Evolutionary conservation across 805 yeast species (phyloP).

Genomic region (Sugiyamaella chiloensis): DNA sequence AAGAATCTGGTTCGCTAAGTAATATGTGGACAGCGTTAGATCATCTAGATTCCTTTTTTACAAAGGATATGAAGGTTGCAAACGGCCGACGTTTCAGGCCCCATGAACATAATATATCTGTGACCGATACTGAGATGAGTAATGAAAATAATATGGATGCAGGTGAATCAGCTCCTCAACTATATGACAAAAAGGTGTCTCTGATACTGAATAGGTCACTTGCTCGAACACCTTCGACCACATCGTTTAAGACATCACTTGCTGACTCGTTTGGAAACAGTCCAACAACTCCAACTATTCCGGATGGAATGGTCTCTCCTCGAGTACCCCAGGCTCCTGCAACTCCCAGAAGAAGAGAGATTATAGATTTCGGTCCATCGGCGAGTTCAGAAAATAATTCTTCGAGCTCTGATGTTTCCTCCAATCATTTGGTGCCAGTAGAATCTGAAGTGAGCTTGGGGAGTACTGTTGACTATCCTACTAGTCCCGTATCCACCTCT

Average conservation of each 20-base stretch:
- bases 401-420: background rate
- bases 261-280: slow-evolving; percentile 55
- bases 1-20: slow-evolving; percentile 64
- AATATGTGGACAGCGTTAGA: slow-evolving; percentile 93
- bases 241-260: slow-evolving; percentile 71
- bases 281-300: slow-evolving; percentile 11
- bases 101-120: slow-evolving; percentile 38
- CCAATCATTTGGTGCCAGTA: background rate
- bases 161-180: slow-evolving; percentile 71
- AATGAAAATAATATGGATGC: slow-evolving; percentile 46
- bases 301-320: slow-evolving; percentile 8
- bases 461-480: background rate
- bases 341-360: slow-evolving; percentile 15
- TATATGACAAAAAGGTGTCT: slow-evolving; percentile 76
- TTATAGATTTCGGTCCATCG: slow-evolving; percentile 18
- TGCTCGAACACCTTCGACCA: slow-evolving; percentile 69
- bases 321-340: slow-evolving; percentile 7
- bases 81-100: slow-evolving; percentile 18
- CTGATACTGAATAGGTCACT: slow-evolving; percentile 69
- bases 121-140: slow-evolving; percentile 62
- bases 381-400: background rate
- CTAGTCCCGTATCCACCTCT: background rate
- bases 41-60: slow-evolving; percentile 83
- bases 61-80: slow-evolving; percentile 45
- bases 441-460: slow-evolving; percentile 1